Percentiles rank a stretch among this genome's conserved stretches.
These are phyloP conservation scores for Ailanthus altissimus DNA, from an alignment of 345 rosid species.

Conservation along the genomic window DNA sequence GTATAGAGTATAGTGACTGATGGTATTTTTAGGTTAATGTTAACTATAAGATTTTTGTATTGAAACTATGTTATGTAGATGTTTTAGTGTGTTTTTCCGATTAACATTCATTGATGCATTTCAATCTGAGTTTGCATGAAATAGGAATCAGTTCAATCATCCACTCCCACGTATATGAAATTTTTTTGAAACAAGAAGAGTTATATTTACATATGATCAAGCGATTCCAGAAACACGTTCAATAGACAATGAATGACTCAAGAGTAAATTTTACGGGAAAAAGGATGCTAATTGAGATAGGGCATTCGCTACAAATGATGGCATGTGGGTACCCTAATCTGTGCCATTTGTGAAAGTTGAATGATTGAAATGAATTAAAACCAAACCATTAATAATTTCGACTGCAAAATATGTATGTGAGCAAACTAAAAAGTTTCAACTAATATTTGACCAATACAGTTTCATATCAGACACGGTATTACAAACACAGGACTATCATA, in stretches of 20 bases:
- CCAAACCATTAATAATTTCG: conserved; percentile 4
- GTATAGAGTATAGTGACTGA: too few relatives aligned
- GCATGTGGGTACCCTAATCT: conserved; percentile 19
- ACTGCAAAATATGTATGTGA: conserved; percentile 7
- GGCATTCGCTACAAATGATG: conserved; percentile 5
- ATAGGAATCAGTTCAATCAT: not conserved
- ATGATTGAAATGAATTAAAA: not conserved
- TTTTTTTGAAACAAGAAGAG: too few relatives aligned
- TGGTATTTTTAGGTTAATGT: too few relatives aligned
- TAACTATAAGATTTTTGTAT: too few relatives aligned
- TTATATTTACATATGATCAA: too few relatives aligned
- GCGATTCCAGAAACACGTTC: too few relatives aligned
- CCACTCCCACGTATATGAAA: too few relatives aligned
- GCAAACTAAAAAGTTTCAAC: conserved; percentile 14
- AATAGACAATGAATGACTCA: conserved; percentile 26
- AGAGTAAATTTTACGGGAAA: conserved; percentile 18
- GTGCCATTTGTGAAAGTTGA: conserved; percentile 28
- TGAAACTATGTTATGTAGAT: not conserved
- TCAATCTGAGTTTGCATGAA: not conserved
- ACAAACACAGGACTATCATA: too few relatives aligned
- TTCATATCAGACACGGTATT: too few relatives aligned
- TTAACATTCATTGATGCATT: too few relatives aligned
- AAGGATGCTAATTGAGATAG: conserved; percentile 7
- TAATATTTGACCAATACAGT: not conserved
- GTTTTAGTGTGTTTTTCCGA: not conserved